Conservation (phyloP, 2,329 filamentous ascomycete genomes). For the Malbranchea cinnamomea region DNA sequence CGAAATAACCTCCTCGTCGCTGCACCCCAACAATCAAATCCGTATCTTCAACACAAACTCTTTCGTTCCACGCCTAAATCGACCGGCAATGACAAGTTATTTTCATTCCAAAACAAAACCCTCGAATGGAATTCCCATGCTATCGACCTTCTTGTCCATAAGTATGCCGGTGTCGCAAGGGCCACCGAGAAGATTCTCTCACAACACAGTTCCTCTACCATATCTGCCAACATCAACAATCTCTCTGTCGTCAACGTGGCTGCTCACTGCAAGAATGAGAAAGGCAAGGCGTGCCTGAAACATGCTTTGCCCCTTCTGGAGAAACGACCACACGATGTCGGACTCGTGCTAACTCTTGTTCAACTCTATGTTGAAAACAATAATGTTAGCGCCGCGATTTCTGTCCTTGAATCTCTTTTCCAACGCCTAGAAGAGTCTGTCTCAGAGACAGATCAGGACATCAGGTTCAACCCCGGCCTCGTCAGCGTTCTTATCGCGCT, state of each 20-base stretch:
- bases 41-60: constrained; percentile 42
- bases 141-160: constrained; percentile 43
- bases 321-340: constrained; percentile 63
- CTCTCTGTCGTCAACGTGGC: constrained; percentile 57
- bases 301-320: constrained; percentile 54
- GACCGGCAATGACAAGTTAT: constrained; percentile 36
- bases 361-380: constrained; percentile 64
- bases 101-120: constrained; percentile 41
- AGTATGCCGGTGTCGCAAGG: constrained; percentile 42
- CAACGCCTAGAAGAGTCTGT: constrained; percentile 51
- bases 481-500: constrained; percentile 67
- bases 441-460: constrained; percentile 44
- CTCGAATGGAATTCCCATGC: constrained; percentile 41
- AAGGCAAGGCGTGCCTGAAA: constrained; percentile 54
- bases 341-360: constrained; percentile 61
- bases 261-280: constrained; percentile 49
- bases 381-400: constrained; percentile 58
- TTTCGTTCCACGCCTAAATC: constrained; percentile 35
- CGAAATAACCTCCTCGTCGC: constrained; percentile 42
- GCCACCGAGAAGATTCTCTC: constrained; percentile 38
- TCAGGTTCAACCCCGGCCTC: constrained; percentile 71
- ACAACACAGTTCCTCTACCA: constrained; percentile 33
- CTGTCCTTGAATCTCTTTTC: constrained; percentile 63
- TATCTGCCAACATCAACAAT: constrained; percentile 37
- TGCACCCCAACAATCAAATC: constrained; percentile 34